phyloP scores from a whole-genome alignment of 805 yeast genomes.

The Teunomyces barrocoloradensis region DNA sequence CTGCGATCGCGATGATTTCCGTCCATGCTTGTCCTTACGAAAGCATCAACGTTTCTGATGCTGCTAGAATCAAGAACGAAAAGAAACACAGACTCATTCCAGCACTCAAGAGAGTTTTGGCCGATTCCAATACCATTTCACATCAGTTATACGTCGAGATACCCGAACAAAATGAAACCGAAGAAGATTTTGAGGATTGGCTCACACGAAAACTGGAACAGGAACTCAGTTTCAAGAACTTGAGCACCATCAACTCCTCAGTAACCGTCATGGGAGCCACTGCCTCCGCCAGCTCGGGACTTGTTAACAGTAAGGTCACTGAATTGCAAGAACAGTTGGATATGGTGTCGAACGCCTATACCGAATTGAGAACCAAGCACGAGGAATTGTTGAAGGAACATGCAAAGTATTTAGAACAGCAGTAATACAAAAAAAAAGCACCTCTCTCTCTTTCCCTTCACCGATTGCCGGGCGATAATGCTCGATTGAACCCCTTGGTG shows the following conservation, averaged over 20 bases:
- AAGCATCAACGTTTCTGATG: slow-evolving; percentile 16
- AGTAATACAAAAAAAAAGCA: background rate
- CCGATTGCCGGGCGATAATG: slow-evolving; percentile 45
- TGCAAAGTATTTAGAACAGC: slow-evolving; percentile 20
- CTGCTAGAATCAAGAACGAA: slow-evolving; percentile 18
- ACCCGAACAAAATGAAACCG: slow-evolving; percentile 15
- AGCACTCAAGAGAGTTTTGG: slow-evolving; percentile 58
- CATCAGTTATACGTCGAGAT: slow-evolving; percentile 46
- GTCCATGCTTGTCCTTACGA: slow-evolving; percentile 20
- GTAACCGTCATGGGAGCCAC: slow-evolving; percentile 17
- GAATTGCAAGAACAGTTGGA: slow-evolving; percentile 46
- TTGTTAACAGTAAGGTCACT: slow-evolving; percentile 19
- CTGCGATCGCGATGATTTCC: slow-evolving; percentile 32
- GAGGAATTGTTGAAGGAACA: slow-evolving; percentile 57
- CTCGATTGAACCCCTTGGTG: slow-evolving; percentile 53
- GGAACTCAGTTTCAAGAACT: slow-evolving; percentile 50
- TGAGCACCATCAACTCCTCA: slow-evolving; percentile 38
- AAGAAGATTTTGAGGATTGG: slow-evolving; percentile 46
- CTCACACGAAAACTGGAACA: slow-evolving; percentile 48
- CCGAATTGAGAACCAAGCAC: slow-evolving; percentile 56
- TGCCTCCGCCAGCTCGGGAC: slow-evolving; percentile 7
- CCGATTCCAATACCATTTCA: slow-evolving; percentile 33
- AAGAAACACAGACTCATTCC: slow-evolving; percentile 53
- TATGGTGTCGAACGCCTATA: slow-evolving; percentile 56
- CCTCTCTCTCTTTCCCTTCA: background rate